A percentile compares a stretch with the other conserved stretches of the same genome.
These are phyloP conservation scores for Croton setiger DNA, from an alignment of 441 rosid genomes.

Conservation along the genomic window DNA sequence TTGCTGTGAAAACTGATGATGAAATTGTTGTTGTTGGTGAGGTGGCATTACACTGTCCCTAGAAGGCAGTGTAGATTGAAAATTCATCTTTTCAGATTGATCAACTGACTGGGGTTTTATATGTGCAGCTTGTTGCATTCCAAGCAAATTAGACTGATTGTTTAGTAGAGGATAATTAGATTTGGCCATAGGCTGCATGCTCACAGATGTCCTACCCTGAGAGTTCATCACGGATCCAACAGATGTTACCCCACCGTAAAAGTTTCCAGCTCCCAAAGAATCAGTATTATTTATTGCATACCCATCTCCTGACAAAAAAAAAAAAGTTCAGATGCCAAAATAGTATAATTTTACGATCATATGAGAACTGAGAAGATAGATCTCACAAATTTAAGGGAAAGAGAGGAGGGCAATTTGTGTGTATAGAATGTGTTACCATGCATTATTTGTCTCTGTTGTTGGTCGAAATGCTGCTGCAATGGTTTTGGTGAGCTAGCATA, in stretches of 20 bases:
- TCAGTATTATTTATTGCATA: constrained; percentile 63
- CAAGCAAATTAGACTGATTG: constrained; percentile 50
- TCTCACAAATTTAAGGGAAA: constrained; percentile 1
- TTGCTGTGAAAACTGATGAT: constrained; percentile 65
- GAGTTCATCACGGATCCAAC: constrained; percentile 59
- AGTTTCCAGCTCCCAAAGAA: constrained; percentile 65
- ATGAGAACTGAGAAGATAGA: background rate
- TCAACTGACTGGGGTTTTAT: constrained; percentile 43
- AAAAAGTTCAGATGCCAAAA: constrained; percentile 6
- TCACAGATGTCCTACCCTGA: constrained; percentile 56
- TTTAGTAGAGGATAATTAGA: constrained; percentile 48
- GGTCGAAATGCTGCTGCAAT: constrained; percentile 72
- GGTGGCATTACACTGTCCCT: constrained; percentile 52
- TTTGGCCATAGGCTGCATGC: constrained; percentile 62
- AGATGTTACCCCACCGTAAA: constrained; percentile 60
- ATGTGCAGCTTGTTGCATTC: constrained; percentile 44
- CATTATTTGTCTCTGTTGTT: constrained; percentile 58
- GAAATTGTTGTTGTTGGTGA: constrained; percentile 78
- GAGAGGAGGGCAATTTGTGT: background rate
- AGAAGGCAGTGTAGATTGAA: constrained; percentile 42
- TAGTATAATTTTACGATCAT: background rate
- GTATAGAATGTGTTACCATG: constrained; percentile 46
- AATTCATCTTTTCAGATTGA: constrained; percentile 54
- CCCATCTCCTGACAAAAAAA: constrained; percentile 70
- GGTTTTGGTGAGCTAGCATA: constrained; percentile 64